A percentile compares a stretch with the other conserved stretches of the same genome.
These are phyloP conservation scores for Tuber magnatum DNA, from an alignment of 495 filamentous ascomycete species.

Conservation along the genomic window DNA sequence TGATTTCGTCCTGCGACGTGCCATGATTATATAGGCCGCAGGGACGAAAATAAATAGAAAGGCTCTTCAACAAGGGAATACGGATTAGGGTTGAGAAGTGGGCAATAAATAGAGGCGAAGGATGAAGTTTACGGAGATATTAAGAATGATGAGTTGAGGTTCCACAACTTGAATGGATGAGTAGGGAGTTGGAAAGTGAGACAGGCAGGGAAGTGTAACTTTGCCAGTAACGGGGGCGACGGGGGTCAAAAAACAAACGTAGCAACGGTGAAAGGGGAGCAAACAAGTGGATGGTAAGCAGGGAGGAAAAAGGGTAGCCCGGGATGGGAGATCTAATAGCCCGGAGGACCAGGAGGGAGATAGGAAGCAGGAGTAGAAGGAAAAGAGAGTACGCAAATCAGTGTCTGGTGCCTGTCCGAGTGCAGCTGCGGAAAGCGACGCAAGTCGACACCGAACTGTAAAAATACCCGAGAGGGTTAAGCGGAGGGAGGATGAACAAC, in stretches of 20 bases:
- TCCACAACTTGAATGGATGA: neutral
- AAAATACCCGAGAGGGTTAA: constrained; percentile 1
- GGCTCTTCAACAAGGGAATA: neutral
- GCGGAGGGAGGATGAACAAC: neutral
- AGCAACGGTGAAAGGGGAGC: neutral
- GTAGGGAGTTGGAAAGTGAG: constrained; percentile 4
- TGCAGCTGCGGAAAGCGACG: constrained; percentile 1
- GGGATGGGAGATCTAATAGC: neutral
- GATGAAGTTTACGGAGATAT: constrained; percentile 2
- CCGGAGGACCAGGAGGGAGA: neutral
- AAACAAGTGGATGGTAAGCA: neutral
- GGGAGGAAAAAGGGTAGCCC: neutral
- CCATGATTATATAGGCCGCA: neutral
- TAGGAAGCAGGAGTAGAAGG: neutral
- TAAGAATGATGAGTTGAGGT: constrained; percentile 2
- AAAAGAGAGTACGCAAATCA: neutral
- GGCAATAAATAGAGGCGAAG: neutral
- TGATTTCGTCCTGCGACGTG: constrained; percentile 2
- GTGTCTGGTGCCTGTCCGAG: neutral
- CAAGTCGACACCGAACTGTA: constrained; percentile 1
- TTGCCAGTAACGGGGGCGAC: constrained; percentile 1
- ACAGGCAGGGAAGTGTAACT: constrained; percentile 4
- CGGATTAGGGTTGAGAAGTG: neutral
- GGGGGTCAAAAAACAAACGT: neutral
- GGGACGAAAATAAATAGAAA: neutral